Evolutionary conservation across 2,329 filamentous ascomycete species (phyloP), one percentile per base, ranked within the genome.

Genomic region (Aureobasidium sp.): DNA sequence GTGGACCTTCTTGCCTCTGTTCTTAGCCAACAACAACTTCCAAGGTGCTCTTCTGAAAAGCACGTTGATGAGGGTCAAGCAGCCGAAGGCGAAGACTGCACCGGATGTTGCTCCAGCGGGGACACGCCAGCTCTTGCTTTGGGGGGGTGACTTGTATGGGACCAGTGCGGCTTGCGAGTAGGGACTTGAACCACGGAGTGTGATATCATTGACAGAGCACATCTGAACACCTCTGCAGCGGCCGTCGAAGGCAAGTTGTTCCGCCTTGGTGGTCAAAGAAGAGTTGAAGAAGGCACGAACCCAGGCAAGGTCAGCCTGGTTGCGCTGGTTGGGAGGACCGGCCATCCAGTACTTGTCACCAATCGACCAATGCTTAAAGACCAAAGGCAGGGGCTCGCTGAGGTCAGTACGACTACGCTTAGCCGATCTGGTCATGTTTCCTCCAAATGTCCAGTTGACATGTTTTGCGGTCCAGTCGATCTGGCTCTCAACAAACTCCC

Each of bases 261-360:
- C 12, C 1, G 20, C 39, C 15, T 67, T 60, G 9, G 70, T 77
- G 68, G 72, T 76, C 8, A 72, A 65, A 1, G 78, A 79, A 0
- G 77, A 78, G 65, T 81, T 81, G 73, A 81, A 81, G 66, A 81
- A 81, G 32, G 77, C 69, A n/a, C 78, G 74, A 10, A 77, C 72
- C 76, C 77, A 81, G 8, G 71, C 76, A 36, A 81, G 67, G 27
- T 76, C 75, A 5, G 78, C 79, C 23, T 70, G 67, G 2, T 76
- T 74, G n/a, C 67, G 68, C 23, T 70, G 71, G 17, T 44, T 51
- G 1, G 79, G 78, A 15, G 79, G 79, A 5, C 79, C 79, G 66
- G 76, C 70, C 71, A 77, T 80, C 1, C 71, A 76, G 64, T 74
- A 75, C 13, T 67, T 64, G 64, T 80, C 77, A 10, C 79, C 79